These are phyloP conservation scores for Auxenochlorella pyrenoidosa DNA, from an alignment of 139 green algal genomes.

Conservation along the genomic window DNA sequence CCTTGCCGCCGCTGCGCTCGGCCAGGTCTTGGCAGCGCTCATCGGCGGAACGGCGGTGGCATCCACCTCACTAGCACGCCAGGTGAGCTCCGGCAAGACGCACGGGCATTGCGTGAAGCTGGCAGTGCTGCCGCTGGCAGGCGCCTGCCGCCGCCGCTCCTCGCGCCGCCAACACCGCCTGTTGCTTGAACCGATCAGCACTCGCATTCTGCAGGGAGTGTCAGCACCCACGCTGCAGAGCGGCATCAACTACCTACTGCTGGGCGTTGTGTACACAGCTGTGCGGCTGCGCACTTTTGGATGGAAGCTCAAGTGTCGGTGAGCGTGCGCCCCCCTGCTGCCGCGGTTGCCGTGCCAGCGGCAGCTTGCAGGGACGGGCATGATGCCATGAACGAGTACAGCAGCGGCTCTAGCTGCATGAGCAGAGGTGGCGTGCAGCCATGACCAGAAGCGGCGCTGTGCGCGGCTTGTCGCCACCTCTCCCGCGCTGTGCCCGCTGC, in stretches of 20 bases:
- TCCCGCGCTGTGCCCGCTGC: neutral
- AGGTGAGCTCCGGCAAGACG: neutral
- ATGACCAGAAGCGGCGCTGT: too few species aligned
- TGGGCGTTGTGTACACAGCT: constrained; percentile 52
- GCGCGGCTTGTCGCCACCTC: neutral
- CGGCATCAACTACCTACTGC: constrained; percentile 73
- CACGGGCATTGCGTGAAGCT: neutral
- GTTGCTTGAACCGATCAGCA: neutral
- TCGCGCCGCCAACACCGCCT: neutral
- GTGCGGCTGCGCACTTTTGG: neutral
- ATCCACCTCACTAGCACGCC: constrained; percentile 48
- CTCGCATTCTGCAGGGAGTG: constrained; percentile 47
- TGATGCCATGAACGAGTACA: too few species aligned
- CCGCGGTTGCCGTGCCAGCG: neutral
- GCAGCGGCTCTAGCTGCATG: too few species aligned
- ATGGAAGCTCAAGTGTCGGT: constrained; percentile 7
- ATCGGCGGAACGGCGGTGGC: constrained; percentile 66
- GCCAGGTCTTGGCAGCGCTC: constrained; percentile 63
- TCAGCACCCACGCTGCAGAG: constrained; percentile 70
- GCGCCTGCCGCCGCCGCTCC: neutral
- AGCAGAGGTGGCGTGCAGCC: too few species aligned
- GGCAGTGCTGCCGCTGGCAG: neutral
- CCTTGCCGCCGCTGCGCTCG: constrained; percentile 45
- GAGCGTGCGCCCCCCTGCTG: neutral
- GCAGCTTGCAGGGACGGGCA: neutral